phyloP scores from a whole-genome alignment of 768 basidiomycete genomes.

The Pleurotus eryngii region DNA sequence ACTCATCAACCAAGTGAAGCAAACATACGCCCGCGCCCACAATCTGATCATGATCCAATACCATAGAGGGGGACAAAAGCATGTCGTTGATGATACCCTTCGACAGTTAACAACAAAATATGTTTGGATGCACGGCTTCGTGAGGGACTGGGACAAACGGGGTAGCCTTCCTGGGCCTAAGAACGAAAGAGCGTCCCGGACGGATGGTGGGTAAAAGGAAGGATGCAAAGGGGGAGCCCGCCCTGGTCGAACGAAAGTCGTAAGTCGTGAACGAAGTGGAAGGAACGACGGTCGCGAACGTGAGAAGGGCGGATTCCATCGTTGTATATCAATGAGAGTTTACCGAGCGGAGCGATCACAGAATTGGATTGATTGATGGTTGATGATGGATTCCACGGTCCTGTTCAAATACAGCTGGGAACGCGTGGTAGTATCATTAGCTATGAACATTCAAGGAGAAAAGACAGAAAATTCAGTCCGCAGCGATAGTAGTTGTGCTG shows the following conservation, averaged over 20 bases:
- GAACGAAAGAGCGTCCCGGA: neutral
- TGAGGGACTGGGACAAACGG: too few relatives aligned
- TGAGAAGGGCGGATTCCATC: constrained; percentile 2
- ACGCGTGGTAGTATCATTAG: too few relatives aligned
- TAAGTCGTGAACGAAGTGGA: constrained; percentile 4
- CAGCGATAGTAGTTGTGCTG: too few relatives aligned
- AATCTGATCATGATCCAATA: neutral
- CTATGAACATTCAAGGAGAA: too few relatives aligned
- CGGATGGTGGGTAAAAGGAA: neutral
- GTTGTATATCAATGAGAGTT: neutral
- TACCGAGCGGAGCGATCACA: too few relatives aligned
- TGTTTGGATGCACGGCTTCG: too few relatives aligned
- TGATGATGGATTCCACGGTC: too few relatives aligned
- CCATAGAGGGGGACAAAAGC: neutral
- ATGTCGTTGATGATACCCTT: neutral
- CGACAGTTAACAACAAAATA: too few relatives aligned
- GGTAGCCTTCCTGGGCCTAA: neutral
- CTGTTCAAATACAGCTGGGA: too few relatives aligned
- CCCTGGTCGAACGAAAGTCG: constrained; percentile 1
- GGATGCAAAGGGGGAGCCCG: neutral
- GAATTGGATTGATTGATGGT: constrained; percentile 4
- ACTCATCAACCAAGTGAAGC: neutral
- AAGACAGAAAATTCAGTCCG: too few relatives aligned
- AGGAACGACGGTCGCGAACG: neutral
- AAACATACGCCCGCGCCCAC: constrained; percentile 7